Percentiles rank a stretch among this genome's conserved stretches.
Evolutionary conservation across 208 protist genomes (phyloP).

Genomic region (Trypanosoma platydactyli): DNA sequence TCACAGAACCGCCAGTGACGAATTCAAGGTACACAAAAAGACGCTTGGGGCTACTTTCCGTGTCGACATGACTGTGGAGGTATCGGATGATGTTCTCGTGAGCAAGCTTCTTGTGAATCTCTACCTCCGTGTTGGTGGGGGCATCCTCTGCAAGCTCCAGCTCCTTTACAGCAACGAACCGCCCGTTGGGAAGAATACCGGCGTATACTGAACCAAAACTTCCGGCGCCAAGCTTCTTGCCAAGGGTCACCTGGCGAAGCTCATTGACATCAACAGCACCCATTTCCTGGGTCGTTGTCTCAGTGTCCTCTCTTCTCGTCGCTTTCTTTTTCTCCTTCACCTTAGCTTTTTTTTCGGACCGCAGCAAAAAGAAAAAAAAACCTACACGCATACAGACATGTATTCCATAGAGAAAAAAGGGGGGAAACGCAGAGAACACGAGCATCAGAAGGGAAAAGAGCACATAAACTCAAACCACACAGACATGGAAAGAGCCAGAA

Average conservation of each 20-base stretch:
- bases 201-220: conserved; percentile 90
- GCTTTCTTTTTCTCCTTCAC: background rate
- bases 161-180: conserved; percentile 90
- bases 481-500: conserved; percentile 9
- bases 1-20: conserved; percentile 89
- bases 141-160: conserved; percentile 84
- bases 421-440: background rate
- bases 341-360: background rate
- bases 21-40: conserved; percentile 93
- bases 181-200: conserved; percentile 83
- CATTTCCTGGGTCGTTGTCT: conserved; percentile 28
- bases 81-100: conserved; percentile 94
- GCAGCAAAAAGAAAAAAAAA: conserved; percentile 11
- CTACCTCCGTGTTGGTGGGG: conserved; percentile 84
- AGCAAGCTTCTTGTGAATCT: conserved; percentile 87
- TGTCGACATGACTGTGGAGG: conserved; percentile 78
- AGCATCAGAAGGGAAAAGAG: background rate
- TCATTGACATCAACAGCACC: conserved; percentile 61
- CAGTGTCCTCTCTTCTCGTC: conserved; percentile 3
- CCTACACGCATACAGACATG: background rate
- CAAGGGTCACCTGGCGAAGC: conserved; percentile 72
- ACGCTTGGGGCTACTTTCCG: conserved; percentile 78
- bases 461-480: too few species aligned
- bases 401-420: conserved; percentile 15
- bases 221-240: conserved; percentile 89